These are phyloP conservation scores for Hippophae tibetana DNA, from an alignment of 306 rosid genomes.

Conservation along the genomic window DNA sequence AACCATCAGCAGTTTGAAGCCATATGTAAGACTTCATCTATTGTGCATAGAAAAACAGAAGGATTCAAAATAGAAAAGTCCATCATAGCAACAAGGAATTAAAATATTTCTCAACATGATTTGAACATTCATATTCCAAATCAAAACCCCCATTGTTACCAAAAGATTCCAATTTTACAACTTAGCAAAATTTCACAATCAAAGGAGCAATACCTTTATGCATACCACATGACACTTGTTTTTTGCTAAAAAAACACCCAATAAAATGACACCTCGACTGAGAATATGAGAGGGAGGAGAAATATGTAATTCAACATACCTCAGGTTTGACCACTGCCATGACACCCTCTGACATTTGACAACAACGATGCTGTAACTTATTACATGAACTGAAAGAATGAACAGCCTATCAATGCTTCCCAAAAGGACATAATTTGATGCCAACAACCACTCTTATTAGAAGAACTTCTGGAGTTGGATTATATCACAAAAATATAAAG, in stretches of 20 bases:
- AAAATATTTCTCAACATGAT: not conserved
- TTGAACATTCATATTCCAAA: too few species aligned
- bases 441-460: conserved; percentile 36
- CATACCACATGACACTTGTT: not conserved
- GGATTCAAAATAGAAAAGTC: conserved; percentile 14
- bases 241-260: too few species aligned
- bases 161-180: not conserved
- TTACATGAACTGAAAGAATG: conserved; percentile 15
- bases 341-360: conserved; percentile 51
- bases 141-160: too few species aligned
- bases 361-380: conserved; percentile 23
- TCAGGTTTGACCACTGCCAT: conserved; percentile 77
- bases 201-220: not conserved
- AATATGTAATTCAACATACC: conserved; percentile 30
- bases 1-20: conserved; percentile 83
- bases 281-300: too few species aligned
- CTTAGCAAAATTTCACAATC: too few species aligned
- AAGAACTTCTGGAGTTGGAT: conserved; percentile 26
- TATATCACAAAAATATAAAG: conserved; percentile 11
- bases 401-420: conserved; percentile 32
- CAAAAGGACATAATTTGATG: conserved; percentile 32
- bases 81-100: conserved; percentile 5
- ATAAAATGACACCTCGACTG: too few species aligned
- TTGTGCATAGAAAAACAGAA: conserved; percentile 14
- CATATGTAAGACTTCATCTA: conserved; percentile 86